These are phyloP conservation scores for Debaryomyces subglobosus DNA, from an alignment of 1,139 yeast species.

Conservation along the genomic window DNA sequence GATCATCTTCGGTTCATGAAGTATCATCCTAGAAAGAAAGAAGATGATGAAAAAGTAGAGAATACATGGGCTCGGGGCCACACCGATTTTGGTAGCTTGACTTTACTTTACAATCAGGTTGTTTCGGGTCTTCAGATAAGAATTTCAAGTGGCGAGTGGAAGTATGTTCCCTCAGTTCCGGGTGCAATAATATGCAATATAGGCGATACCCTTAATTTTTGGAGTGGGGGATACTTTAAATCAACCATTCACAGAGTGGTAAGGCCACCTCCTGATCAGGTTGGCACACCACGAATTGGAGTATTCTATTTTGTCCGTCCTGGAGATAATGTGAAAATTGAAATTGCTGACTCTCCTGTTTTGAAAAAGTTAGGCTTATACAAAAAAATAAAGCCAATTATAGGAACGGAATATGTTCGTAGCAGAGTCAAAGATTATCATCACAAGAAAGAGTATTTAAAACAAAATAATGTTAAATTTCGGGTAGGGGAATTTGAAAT, in stretches of 20 bases:
- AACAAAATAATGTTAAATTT: conserved; percentile 27
- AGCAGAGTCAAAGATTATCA: conserved; percentile 32
- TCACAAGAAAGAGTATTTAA: conserved; percentile 23
- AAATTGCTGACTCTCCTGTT: conserved; percentile 35
- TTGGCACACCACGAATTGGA: conserved; percentile 33
- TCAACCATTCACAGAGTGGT: conserved; percentile 25
- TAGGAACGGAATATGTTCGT: conserved; percentile 35
- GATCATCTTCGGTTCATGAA: too few relatives aligned
- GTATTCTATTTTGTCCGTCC: conserved; percentile 37
- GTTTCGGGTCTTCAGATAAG: conserved; percentile 35
- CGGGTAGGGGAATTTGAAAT: conserved; percentile 31
- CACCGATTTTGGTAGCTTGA: conserved; percentile 35
- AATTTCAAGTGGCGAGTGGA: conserved; percentile 29
- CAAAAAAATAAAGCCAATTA: conserved; percentile 23
- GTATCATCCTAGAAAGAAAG: too few relatives aligned
- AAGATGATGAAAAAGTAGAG: conserved; percentile 32
- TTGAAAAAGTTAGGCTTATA: conserved; percentile 31
- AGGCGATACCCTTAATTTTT: conserved; percentile 27
- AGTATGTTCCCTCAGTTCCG: conserved; percentile 30
- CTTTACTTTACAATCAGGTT: conserved; percentile 31
- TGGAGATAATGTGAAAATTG: conserved; percentile 30
- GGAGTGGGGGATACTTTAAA: conserved; percentile 26
- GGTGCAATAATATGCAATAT: conserved; percentile 34
- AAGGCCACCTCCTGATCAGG: conserved; percentile 27
- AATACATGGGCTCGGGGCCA: conserved; percentile 35